A percentile compares a stretch with the other conserved stretches of the same genome.
Conservation (phyloP, 2,329 filamentous ascomycete genomes). For the Eurotiales sp. region DNA sequence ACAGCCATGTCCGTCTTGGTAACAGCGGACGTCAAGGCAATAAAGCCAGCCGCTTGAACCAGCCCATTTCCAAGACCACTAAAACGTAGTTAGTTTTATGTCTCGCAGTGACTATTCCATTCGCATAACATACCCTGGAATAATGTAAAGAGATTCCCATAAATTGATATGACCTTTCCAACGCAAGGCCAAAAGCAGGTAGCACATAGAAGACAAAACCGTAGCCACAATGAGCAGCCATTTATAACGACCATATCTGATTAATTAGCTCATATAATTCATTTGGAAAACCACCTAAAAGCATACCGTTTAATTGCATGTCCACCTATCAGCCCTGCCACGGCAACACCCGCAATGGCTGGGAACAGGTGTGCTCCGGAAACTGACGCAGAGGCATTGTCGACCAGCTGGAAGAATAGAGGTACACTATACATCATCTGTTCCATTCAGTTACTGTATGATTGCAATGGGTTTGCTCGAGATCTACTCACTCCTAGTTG, state of each 20-base stretch:
- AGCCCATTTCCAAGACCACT: conserved; percentile 50
- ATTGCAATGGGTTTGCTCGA: no score
- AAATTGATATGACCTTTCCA: conserved; percentile 60
- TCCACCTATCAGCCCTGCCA: conserved; percentile 59
- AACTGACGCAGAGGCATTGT: conserved; percentile 53
- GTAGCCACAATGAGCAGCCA: conserved; percentile 50
- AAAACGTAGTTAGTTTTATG: no score
- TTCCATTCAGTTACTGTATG: not conserved
- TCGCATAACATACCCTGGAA: conserved; percentile 47
- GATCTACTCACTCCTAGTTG: conserved; percentile 49
- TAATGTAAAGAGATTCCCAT: conserved; percentile 56
- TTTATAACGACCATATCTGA: conserved; percentile 54
- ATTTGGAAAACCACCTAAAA: not conserved
- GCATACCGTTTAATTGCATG: conserved; percentile 50
- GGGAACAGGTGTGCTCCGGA: conserved; percentile 63
- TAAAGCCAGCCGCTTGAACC: conserved; percentile 45
- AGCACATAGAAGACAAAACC: conserved; percentile 48
- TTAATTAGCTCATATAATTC: not conserved
- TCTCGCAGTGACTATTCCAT: no score
- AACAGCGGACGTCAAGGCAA: conserved; percentile 48
- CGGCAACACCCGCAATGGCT: conserved; percentile 63
- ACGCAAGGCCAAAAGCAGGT: conserved; percentile 49
- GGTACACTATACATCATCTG: conserved; percentile 62
- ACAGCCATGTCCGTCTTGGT: conserved; percentile 46
- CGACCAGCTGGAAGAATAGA: conserved; percentile 65